Conservation (phyloP, 2,329 filamentous ascomycete species). For the Trichophaea hybrida region DNA sequence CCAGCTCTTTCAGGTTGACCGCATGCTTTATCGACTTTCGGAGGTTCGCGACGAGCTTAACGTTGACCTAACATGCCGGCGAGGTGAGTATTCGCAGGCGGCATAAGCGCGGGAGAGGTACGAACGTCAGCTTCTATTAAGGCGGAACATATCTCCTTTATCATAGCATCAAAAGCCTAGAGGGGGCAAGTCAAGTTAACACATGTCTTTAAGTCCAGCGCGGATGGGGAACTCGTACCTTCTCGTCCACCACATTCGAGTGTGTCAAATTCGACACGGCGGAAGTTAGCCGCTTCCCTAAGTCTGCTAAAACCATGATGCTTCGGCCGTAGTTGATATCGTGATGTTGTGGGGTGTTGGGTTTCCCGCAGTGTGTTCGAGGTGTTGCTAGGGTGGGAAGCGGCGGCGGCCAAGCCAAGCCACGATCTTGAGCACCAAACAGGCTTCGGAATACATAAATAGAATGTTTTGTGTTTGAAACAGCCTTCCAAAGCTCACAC, state of each 20-base stretch:
- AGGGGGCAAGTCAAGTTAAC: conserved; percentile 29
- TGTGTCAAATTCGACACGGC: conserved; percentile 87
- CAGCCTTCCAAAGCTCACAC: too few relatives aligned
- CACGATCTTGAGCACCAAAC: too few relatives aligned
- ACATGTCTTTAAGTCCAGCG: not conserved
- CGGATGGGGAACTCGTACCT: conserved; percentile 41
- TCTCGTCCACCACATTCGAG: conserved; percentile 88
- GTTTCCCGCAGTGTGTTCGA: too few relatives aligned
- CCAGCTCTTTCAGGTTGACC: conserved; percentile 90
- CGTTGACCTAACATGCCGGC: conserved; percentile 47
- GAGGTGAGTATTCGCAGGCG: not conserved
- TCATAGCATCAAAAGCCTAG: conserved; percentile 89
- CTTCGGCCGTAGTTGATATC: not conserved
- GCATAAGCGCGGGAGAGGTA: not conserved
- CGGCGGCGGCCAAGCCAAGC: too few relatives aligned
- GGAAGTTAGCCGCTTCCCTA: conserved; percentile 94
- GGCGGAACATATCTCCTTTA: conserved; percentile 94
- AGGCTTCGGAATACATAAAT: too few relatives aligned
- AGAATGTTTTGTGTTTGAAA: too few relatives aligned
- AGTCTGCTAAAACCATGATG: conserved; percentile 92
- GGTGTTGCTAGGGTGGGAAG: too few relatives aligned
- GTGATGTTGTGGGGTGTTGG: not conserved
- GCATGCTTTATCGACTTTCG: conserved; percentile 81
- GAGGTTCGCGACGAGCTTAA: conserved; percentile 77
- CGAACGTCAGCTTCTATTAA: conserved; percentile 76